Percentiles rank a stretch among this genome's conserved stretches.
Conservation (phyloP, 768 basidiomycete species). For the Lactarius pseudohatsudake region DNA sequence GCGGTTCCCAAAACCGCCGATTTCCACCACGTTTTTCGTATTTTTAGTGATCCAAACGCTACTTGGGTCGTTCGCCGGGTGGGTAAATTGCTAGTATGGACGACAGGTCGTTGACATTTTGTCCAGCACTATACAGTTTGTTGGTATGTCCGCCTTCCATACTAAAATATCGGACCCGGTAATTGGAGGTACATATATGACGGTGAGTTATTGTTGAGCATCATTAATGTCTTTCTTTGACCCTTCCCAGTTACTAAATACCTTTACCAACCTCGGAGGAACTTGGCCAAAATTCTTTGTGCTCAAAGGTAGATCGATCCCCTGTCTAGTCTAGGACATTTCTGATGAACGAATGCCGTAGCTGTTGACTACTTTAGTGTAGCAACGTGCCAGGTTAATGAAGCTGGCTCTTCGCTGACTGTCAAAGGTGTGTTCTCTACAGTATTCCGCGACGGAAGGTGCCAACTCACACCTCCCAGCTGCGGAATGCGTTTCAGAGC, state of each 20-base stretch:
- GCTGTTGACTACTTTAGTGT: constrained; percentile 87
- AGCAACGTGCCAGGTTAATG: constrained; percentile 76
- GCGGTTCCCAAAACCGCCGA: constrained; percentile 78
- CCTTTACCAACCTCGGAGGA: constrained; percentile 94
- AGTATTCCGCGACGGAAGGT: background rate
- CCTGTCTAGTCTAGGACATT: background rate
- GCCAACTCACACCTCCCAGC: constrained; percentile 43
- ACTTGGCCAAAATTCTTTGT: constrained; percentile 98
- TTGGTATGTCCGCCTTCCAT: constrained; percentile 98
- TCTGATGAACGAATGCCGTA: constrained; percentile 34
- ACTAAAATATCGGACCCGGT: constrained; percentile 93
- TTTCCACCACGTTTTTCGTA: constrained; percentile 73
- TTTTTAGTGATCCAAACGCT: constrained; percentile 82
- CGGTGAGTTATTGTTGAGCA: constrained; percentile 51
- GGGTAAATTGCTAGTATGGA: constrained; percentile 35
- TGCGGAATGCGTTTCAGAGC: constrained; percentile 89
- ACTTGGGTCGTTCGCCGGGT: constrained; percentile 82
- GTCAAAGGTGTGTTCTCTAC: constrained; percentile 49
- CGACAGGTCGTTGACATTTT: constrained; percentile 18
- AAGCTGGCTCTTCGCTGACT: constrained; percentile 50
- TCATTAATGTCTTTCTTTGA: background rate
- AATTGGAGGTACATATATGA: constrained; percentile 99
- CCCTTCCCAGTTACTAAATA: constrained; percentile 75
- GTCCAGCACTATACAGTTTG: constrained; percentile 93
- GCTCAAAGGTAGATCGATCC: constrained; percentile 62